A percentile compares a stretch with the other conserved stretches of the same genome.
These are phyloP conservation scores for Rosa chinensis DNA, from an alignment of 306 rosid genomes.

Conservation along the genomic window DNA sequence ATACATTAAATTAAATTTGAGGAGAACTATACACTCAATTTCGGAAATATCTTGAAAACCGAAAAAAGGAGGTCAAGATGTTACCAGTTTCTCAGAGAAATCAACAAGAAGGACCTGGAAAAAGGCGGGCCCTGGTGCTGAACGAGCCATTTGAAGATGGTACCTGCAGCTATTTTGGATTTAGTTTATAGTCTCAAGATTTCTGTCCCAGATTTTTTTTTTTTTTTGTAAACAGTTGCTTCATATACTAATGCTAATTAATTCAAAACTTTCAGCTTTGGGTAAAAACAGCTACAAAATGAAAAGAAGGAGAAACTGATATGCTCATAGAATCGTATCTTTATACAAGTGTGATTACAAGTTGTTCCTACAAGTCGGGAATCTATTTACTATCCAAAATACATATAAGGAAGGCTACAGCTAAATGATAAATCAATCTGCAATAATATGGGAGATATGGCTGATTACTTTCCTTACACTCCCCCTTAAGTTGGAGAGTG, in stretches of 20 bases:
- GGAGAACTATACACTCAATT: neutral
- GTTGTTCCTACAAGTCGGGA: too few relatives aligned
- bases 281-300: neutral
- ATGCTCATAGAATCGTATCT: too few relatives aligned
- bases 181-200: neutral
- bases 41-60: neutral
- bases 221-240: neutral
- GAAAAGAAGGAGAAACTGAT: too few relatives aligned
- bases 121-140: neutral
- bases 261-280: neutral
- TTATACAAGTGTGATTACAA: too few relatives aligned
- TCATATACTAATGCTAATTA: neutral
- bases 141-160: neutral
- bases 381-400: too few relatives aligned
- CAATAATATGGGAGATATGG: too few relatives aligned
- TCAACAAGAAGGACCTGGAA: neutral
- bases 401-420: too few relatives aligned
- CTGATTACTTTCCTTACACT: too few relatives aligned
- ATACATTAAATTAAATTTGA: neutral
- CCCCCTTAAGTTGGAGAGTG: too few relatives aligned
- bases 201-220: neutral
- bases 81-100: constrained; percentile 1
- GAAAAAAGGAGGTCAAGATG: neutral
- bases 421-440: too few relatives aligned
- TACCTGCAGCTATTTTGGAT: neutral